A percentile compares a stretch with the other conserved stretches of the same genome.
Evolutionary conservation across 148 eudicot genomes (phyloP).

Genomic region (Rhododendron kiyosumense): DNA sequence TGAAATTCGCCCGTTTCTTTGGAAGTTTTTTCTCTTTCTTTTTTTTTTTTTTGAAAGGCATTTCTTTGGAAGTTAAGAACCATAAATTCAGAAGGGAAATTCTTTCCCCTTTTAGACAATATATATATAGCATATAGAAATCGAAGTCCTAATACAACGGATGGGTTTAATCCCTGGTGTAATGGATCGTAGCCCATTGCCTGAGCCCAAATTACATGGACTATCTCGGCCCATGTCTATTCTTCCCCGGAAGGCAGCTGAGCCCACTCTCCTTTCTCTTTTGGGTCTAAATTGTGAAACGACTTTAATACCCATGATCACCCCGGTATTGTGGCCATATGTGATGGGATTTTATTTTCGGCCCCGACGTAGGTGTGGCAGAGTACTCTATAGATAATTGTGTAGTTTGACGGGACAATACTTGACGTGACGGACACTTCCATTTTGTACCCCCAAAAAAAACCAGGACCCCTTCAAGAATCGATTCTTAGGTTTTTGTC

Average conservation of each 20-base stretch:
- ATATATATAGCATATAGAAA: too few relatives aligned
- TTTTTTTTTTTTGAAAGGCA: too few relatives aligned
- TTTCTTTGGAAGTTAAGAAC: not conserved
- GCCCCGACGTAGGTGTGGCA: too few relatives aligned
- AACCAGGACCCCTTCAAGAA: not conserved
- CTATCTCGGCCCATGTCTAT: not conserved
- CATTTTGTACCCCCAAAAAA: not conserved
- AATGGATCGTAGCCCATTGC: not conserved
- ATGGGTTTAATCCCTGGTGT: not conserved
- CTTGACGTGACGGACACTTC: not conserved
- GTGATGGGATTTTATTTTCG: too few relatives aligned
- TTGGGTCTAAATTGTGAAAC: not conserved
- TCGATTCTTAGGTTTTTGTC: not conserved
- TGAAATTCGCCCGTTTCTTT: not conserved
- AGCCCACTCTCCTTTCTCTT: not conserved
- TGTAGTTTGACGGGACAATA: too few relatives aligned
- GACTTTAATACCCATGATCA: not conserved
- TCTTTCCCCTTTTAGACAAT: too few relatives aligned
- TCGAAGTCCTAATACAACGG: too few relatives aligned
- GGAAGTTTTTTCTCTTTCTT: too few relatives aligned
- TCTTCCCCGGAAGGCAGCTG: not conserved
- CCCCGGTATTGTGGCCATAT: not conserved
- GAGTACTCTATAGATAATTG: too few relatives aligned
- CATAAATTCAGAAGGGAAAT: not conserved
- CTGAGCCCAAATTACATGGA: not conserved